Percentiles rank a stretch among this genome's conserved stretches.
These are phyloP conservation scores for Sarocladium oryzae DNA, from an alignment of 2,329 filamentous ascomycete species.

Conservation along the genomic window DNA sequence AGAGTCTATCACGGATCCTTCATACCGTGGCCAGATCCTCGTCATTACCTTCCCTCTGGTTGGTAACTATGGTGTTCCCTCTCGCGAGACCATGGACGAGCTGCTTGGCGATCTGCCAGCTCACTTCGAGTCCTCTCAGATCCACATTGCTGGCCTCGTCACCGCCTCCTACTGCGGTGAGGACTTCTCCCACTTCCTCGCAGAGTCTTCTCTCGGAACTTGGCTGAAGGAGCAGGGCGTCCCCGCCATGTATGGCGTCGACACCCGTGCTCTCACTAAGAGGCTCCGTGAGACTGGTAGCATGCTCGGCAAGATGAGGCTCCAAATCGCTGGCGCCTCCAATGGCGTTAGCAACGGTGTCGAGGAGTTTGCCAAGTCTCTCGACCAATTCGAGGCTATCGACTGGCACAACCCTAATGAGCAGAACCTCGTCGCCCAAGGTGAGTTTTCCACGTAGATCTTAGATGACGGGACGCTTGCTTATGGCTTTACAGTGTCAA, in stretches of 20 bases:
- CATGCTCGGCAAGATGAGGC: constrained; percentile 87
- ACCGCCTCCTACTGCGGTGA: constrained; percentile 89
- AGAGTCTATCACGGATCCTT: constrained; percentile 84
- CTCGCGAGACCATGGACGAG: constrained; percentile 75
- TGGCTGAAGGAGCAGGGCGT: constrained; percentile 97
- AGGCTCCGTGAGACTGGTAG: constrained; percentile 88
- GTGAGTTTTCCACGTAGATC: constrained; percentile 48
- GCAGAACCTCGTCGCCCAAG: constrained; percentile 89
- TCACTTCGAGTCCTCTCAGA: constrained; percentile 86
- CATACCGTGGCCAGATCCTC: constrained; percentile 87
- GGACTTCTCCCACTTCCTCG: constrained; percentile 91
- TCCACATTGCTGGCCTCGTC: constrained; percentile 89
- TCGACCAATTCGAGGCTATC: constrained; percentile 62
- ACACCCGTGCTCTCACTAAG: constrained; percentile 91
- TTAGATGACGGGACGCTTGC: constrained; percentile 21
- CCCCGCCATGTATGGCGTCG: constrained; percentile 90
- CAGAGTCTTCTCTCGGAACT: constrained; percentile 79
- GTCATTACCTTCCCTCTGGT: constrained; percentile 94
- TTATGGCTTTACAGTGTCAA: constrained; percentile 65
- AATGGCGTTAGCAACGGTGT: constrained; percentile 39
- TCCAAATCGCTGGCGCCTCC: constrained; percentile 48
- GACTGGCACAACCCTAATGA: constrained; percentile 91
- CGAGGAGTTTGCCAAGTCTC: constrained; percentile 17
- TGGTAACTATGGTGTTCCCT: constrained; percentile 96
- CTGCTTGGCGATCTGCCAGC: constrained; percentile 80